phyloP scores from a whole-genome alignment of 169 alveolate genomes.

The Plasmodium inui region DNA sequence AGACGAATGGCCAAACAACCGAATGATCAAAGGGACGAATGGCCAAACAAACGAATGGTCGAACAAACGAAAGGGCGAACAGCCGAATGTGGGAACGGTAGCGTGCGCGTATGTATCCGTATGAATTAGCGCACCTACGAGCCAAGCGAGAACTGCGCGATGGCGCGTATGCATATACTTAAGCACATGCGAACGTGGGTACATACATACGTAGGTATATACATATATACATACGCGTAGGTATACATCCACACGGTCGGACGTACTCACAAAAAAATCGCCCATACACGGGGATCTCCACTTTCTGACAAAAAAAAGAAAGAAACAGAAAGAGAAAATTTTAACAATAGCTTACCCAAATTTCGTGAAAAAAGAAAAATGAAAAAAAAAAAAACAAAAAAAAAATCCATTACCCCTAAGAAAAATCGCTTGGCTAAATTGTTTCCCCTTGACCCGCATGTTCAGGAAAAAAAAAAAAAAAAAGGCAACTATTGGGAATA shows the following conservation, averaged over 20 bases:
- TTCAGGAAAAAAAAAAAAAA: not conserved
- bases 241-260: not conserved
- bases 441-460: not conserved
- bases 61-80: too few relatives aligned
- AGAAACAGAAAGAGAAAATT: not conserved
- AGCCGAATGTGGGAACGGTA: not conserved
- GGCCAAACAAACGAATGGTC: too few relatives aligned
- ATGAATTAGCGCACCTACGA: not conserved
- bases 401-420: not conserved
- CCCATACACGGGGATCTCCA: not conserved
- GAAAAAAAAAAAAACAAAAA: slow-evolving; percentile 2
- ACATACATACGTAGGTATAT: not conserved
- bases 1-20: too few relatives aligned
- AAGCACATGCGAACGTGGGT: not conserved
- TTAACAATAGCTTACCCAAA: not conserved
- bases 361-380: not conserved
- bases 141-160: not conserved
- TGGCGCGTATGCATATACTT: not conserved
- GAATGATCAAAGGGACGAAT: too few relatives aligned
- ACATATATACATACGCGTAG: not conserved
- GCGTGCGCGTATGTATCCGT: not conserved
- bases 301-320: not conserved
- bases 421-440: not conserved
- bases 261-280: not conserved
- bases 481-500: slow-evolving; percentile 1